Percentiles rank a stretch among this genome's conserved stretches.
Evolutionary conservation across 176 grass and related monocot genomes (phyloP).

Genomic region (Carex kokanica): DNA sequence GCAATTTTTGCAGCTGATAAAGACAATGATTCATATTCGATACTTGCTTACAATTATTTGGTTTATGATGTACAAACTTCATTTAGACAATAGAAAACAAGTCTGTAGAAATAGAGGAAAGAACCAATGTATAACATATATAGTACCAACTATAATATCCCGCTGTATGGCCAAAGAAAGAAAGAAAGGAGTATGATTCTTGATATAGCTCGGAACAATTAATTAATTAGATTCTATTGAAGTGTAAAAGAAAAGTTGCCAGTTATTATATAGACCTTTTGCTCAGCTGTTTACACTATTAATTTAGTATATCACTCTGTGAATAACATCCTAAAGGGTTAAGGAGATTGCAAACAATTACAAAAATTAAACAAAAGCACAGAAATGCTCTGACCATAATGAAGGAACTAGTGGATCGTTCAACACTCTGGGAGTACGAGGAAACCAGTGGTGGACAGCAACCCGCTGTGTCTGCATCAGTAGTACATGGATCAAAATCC

Average conservation of each 20-base stretch:
- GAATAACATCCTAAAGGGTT: not conserved
- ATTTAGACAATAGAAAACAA: not conserved
- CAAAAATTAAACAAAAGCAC: not conserved
- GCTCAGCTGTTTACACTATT: not conserved
- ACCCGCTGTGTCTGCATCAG: not conserved
- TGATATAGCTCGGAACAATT: not conserved
- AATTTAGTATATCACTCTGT: not conserved
- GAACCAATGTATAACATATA: not conserved
- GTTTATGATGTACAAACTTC: not conserved
- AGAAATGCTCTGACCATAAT: not conserved
- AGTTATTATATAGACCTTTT: not conserved
- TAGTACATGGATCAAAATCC: not conserved
- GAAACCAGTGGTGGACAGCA: not conserved
- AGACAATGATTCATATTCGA: not conserved
- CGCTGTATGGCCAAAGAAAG: not conserved
- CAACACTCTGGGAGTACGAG: not conserved
- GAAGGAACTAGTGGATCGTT: not conserved
- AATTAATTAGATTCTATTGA: not conserved
- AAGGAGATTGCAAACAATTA: not conserved
- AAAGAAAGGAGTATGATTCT: not conserved
- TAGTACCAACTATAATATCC: not conserved
- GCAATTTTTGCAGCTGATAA: not conserved
- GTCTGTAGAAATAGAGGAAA: not conserved
- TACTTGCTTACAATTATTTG: not conserved
- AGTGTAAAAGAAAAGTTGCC: not conserved